Evolutionary conservation across 257 asterid genomes (phyloP), one percentile per base, ranked within the genome.

Genomic region (Anisodus acutangulus): DNA sequence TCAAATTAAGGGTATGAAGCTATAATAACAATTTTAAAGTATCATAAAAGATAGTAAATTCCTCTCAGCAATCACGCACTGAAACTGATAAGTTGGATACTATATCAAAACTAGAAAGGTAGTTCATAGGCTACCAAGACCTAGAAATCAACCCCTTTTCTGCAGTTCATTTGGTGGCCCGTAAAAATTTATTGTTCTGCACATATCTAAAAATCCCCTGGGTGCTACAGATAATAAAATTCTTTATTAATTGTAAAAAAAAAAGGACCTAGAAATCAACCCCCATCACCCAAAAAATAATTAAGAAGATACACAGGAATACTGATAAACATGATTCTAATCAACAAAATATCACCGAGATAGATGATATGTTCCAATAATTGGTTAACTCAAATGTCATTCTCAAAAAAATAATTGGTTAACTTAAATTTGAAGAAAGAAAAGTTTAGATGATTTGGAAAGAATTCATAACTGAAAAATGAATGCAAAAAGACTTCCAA

Each of bases 1-100:
- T 87, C 69, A 91, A 79, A 60, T 37, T 37, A 6, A 59, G 53
- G 17, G 47, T 5, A 55, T 16, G 53, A 59, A 55, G 69, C 12
- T 74, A 22, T 31, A 11, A 6, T 9, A 13, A 26, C 19, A 55
- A 55, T 45, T 31, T 58, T 13, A 72, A 84, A 49, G 16, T 15
- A 72, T 57, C 16, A 49, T 6, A 45, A 72, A 70, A 37, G 31
- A 63, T 70, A 47, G 79, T 83, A 83, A 72, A 72, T n/a, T 17
- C 59, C 59, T 9, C 59, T 45, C 59, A 45, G 39, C 57, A 71
- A 31, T 31, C 35, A 31, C 35, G 35, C 35, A 31, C 35, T 31
- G 35, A 31, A 31, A 71, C 57, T 41, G 6, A 41, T 70, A 70
- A 1, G 31, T 2, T 41, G 78, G 54, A 70, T 41, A 37, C 78